These are phyloP conservation scores for Candida piceae DNA, from an alignment of 805 yeast species.

Conservation along the genomic window DNA sequence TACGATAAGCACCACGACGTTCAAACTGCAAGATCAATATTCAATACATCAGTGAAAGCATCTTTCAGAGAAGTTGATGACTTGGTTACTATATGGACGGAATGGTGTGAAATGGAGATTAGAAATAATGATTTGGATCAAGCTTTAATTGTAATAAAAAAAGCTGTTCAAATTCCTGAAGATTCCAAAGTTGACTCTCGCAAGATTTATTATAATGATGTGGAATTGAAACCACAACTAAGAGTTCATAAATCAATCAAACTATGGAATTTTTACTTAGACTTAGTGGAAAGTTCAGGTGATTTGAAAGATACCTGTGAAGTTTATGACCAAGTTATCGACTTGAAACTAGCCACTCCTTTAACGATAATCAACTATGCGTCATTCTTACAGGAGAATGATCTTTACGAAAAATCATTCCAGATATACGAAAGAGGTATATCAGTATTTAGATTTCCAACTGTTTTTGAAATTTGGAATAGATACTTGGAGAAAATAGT, in stretches of 20 bases:
- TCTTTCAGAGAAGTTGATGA: slow-evolving; percentile 62
- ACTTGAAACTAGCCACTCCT: slow-evolving; percentile 65
- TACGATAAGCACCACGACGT: slow-evolving; percentile 55
- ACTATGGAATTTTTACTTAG: slow-evolving; percentile 73
- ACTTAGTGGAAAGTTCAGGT: slow-evolving; percentile 55
- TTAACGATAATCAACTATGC: slow-evolving; percentile 63
- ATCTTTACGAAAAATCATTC: slow-evolving; percentile 45
- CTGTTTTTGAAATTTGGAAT: slow-evolving; percentile 67
- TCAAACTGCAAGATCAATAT: slow-evolving; percentile 56
- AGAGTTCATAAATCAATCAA: slow-evolving; percentile 55
- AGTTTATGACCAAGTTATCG: slow-evolving; percentile 50
- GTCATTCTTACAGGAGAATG: slow-evolving; percentile 45
- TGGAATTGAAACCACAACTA: slow-evolving; percentile 46
- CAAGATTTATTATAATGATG: slow-evolving; percentile 33
- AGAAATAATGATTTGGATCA: slow-evolving; percentile 40
- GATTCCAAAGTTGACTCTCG: slow-evolving; percentile 5
- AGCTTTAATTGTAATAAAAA: slow-evolving; percentile 32
- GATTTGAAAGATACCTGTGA: slow-evolving; percentile 35
- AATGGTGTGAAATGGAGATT: slow-evolving; percentile 69
- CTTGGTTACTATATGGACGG: slow-evolving; percentile 61
- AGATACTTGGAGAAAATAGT: slow-evolving; percentile 55
- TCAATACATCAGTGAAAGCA: slow-evolving; percentile 61
- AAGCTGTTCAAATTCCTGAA: slow-evolving; percentile 26
- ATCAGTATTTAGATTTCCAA: slow-evolving; percentile 53
- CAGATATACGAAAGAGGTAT: slow-evolving; percentile 66